Evolutionary conservation across 192 early-diverging fungal genomes (phyloP), one percentile per base, ranked within the genome.

Genomic region (Polychytrium aggregatum): DNA sequence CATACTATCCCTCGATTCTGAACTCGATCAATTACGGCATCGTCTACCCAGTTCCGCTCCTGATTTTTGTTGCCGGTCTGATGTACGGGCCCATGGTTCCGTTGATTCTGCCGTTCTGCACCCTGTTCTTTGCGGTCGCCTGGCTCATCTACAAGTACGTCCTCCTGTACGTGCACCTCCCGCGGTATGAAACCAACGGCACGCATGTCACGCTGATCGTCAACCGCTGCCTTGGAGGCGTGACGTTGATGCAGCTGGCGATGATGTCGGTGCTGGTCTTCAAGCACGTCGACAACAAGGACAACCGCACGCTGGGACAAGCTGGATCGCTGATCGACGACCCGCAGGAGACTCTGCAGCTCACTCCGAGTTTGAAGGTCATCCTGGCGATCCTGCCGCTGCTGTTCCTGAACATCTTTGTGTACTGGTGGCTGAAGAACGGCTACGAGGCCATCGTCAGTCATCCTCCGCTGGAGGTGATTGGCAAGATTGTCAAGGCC

Each of bases 141-240:
- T 75, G 64, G 30, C 64, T 76, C 57, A 48, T 76, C 25, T 65
- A 69, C 53, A 76, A 74, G 60, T 76, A 76, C 48, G 37, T 74
- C 29, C 50, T 74, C 16, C 41, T 76, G 39, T 76, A 76, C 37
- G 64, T 74, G 11, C 70, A 74, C 37, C 50, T 74, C 26, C 74
- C 74, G 21, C 46, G 52, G 4, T 76, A 73, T 44, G 74, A 76
- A 60, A 68, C 74, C 0, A 47, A 57, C 14, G 74, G 74, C 6
- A 55, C 49, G 40, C 52, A 56, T 26, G 62, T 58, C 1, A 62
- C 72, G 8, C 59, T 72, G 56, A 60, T 53, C 14, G 63, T 72
- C n/a, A 43, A 60, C n/a, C 52, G 74, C 8, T 76, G 70, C 25
- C 31, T 76, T 24, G 30, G 36, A 7, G 74, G 74, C 25, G 41